Percentiles rank a stretch among this genome's conserved stretches.
These are phyloP conservation scores for Pezicula radicicola DNA, from an alignment of 2,329 filamentous ascomycete species.

Conservation along the genomic window DNA sequence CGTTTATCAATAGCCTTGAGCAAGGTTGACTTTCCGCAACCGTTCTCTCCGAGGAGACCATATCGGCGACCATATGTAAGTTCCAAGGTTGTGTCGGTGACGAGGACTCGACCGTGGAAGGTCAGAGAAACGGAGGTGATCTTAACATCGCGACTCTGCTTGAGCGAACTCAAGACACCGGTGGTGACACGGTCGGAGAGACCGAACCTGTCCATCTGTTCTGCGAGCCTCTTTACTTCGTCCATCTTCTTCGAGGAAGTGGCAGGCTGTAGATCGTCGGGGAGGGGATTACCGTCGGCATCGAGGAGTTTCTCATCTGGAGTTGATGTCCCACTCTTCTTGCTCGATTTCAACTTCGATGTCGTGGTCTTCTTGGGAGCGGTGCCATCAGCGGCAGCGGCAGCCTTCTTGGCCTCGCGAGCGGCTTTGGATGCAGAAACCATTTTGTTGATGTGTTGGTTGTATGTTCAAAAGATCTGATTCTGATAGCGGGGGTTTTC, in stretches of 20 bases:
- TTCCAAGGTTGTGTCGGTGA: constrained; percentile 91
- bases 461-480: neutral
- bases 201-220: constrained; percentile 95
- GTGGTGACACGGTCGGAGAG: constrained; percentile 97
- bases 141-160: constrained; percentile 90
- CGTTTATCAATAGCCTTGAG: constrained; percentile 91
- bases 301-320: constrained; percentile 71
- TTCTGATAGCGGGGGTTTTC: neutral
- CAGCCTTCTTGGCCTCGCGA: constrained; percentile 68
- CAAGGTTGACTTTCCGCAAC: constrained; percentile 97
- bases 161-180: constrained; percentile 85
- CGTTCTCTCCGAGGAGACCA: constrained; percentile 96
- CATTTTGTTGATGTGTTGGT: constrained; percentile 42
- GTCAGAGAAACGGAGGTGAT: constrained; percentile 90
- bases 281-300: constrained; percentile 52
- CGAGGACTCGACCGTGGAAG: constrained; percentile 95
- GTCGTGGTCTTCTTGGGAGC: constrained; percentile 75
- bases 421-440: constrained; percentile 70
- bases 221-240: constrained; percentile 80
- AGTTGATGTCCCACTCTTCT: constrained; percentile 58
- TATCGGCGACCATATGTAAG: constrained; percentile 91
- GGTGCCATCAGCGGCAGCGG: constrained; percentile 69
- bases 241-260: constrained; percentile 71
- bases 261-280: constrained; percentile 60
- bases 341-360: constrained; percentile 69